A percentile compares a stretch with the other conserved stretches of the same genome.
Evolutionary conservation across 495 filamentous ascomycete species (phyloP).

Genomic region (Penicillium coffeae): DNA sequence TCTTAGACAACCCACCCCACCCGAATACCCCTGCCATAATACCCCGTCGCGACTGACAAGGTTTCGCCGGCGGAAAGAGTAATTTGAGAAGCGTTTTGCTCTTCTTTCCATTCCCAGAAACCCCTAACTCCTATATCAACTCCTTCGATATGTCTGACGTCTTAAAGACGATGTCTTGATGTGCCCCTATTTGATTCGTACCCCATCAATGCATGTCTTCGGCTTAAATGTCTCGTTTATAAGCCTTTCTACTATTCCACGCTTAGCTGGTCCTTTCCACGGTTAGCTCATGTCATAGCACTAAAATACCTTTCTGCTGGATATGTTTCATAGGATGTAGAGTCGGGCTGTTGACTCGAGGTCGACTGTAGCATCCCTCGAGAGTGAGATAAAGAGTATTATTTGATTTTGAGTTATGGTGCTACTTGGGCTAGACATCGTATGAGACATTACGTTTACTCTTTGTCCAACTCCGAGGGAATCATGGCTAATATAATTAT

Average conservation of each 20-base stretch:
- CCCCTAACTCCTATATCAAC: background rate
- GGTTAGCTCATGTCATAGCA: background rate
- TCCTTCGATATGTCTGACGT: background rate
- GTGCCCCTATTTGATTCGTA: slow-evolving; percentile 1
- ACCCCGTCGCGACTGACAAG: background rate
- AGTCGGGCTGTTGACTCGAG: too few relatives aligned
- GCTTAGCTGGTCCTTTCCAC: background rate
- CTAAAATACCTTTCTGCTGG: background rate
- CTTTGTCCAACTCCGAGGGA: too few relatives aligned
- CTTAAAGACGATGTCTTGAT: slow-evolving; percentile 2
- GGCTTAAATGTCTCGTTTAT: background rate
- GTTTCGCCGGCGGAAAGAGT: background rate
- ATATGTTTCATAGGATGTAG: too few relatives aligned
- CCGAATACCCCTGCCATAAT: background rate
- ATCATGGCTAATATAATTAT: too few relatives aligned
- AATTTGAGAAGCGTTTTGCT: background rate
- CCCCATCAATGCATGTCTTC: slow-evolving; percentile 7
- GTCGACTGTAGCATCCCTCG: too few relatives aligned
- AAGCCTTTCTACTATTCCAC: background rate
- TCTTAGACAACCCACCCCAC: background rate
- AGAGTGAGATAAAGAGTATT: too few relatives aligned
- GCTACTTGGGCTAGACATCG: too few relatives aligned
- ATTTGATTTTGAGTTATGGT: too few relatives aligned
- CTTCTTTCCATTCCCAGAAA: background rate
- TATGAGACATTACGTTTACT: too few relatives aligned